phyloP scores from a whole-genome alignment of 2,329 filamentous ascomycete genomes.

The Arthrobotrys pseudoclavata region DNA sequence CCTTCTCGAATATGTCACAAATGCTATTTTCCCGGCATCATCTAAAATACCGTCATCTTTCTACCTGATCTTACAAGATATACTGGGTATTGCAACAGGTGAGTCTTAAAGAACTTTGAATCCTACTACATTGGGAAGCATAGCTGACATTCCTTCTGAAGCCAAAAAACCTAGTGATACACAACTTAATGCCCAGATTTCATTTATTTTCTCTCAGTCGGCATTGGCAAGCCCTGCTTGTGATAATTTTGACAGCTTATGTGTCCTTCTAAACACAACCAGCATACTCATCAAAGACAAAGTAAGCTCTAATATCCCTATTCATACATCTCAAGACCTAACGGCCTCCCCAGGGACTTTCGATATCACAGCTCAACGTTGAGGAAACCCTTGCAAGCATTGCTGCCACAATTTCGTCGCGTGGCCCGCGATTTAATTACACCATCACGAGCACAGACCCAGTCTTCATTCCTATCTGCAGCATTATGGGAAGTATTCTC shows the following conservation, averaged over 20 bases:
- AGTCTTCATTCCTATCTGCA: slow-evolving; percentile 41
- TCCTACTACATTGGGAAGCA: neutral
- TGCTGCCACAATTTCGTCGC: slow-evolving; percentile 2
- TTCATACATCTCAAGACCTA: neutral
- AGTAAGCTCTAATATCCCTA: slow-evolving; percentile 1
- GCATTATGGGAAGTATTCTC: slow-evolving; percentile 34
- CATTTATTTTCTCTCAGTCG: slow-evolving; percentile 33
- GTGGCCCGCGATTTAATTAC: slow-evolving; percentile 27
- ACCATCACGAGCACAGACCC: slow-evolving; percentile 17
- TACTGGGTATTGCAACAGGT: slow-evolving; percentile 20
- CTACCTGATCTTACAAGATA: slow-evolving; percentile 32
- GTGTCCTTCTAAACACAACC: slow-evolving; percentile 20
- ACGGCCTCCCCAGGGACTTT: neutral
- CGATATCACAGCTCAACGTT: slow-evolving; percentile 47
- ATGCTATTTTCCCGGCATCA: slow-evolving; percentile 7
- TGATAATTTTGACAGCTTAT: slow-evolving; percentile 20
- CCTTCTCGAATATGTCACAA: slow-evolving; percentile 10
- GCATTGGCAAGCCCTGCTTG: slow-evolving; percentile 19
- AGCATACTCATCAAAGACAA: slow-evolving; percentile 43
- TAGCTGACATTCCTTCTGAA: slow-evolving; percentile 15
- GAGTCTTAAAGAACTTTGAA: slow-evolving; percentile 1
- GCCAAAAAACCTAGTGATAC: slow-evolving; percentile 23
- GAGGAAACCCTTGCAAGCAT: slow-evolving; percentile 48
- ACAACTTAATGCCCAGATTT: slow-evolving; percentile 8
- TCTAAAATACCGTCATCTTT: slow-evolving; percentile 17